A percentile compares a stretch with the other conserved stretches of the same genome.
These are phyloP conservation scores for Claviceps lovelessii DNA, from an alignment of 2,329 filamentous ascomycete species.

Conservation along the genomic window DNA sequence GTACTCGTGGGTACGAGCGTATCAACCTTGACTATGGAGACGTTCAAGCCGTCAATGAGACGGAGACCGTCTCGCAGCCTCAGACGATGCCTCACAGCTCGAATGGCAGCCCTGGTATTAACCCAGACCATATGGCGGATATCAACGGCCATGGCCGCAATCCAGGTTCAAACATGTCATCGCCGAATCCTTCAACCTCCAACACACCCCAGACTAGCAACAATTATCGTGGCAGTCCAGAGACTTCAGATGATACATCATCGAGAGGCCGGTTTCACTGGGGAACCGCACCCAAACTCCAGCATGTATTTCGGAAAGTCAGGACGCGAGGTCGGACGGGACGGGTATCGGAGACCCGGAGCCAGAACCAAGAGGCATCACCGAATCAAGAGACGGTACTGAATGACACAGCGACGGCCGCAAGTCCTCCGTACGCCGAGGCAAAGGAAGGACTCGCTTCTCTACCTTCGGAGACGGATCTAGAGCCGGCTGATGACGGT, in stretches of 20 bases:
- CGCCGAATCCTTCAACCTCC: not conserved
- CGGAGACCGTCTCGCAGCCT: not conserved
- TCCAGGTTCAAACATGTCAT: not conserved
- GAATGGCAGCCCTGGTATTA: not conserved
- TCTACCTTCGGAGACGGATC: not conserved
- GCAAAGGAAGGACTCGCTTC: not conserved
- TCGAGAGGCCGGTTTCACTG: not conserved
- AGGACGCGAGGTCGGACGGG: not conserved
- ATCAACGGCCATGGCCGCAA: not conserved
- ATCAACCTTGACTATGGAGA: not conserved
- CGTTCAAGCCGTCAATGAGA: not conserved
- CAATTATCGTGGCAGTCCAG: not conserved
- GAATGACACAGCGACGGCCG: not conserved
- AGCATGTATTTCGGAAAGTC: not conserved
- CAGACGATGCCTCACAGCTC: not conserved
- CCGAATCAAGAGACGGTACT: not conserved
- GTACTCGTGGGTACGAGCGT: not conserved
- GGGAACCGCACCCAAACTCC: not conserved
- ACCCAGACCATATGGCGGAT: not conserved
- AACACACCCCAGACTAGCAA: not conserved
- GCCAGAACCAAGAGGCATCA: not conserved
- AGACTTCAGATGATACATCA: not conserved
- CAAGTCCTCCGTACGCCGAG: not conserved
- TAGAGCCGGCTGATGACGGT: not conserved
- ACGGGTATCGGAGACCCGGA: not conserved